Conservation (phyloP, 768 basidiomycete genomes). For the Tylopilus rubrobrunneus region DNA sequence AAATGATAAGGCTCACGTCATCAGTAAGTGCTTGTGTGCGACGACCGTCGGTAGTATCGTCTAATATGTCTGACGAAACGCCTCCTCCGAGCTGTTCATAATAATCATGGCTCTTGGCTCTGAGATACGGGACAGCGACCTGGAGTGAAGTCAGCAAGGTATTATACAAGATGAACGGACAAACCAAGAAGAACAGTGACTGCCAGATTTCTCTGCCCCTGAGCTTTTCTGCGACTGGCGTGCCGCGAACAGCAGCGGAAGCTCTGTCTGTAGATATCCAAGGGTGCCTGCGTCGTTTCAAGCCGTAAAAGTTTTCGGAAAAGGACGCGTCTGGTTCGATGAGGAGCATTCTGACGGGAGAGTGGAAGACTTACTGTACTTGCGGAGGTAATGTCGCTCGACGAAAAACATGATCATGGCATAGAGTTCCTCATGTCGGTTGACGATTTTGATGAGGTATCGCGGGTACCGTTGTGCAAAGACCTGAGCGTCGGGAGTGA, state of each 20-base stretch:
- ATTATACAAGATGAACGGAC: slow-evolving; percentile 22
- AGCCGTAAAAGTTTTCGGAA: slow-evolving; percentile 92
- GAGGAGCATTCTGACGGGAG: background rate
- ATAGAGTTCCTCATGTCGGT: slow-evolving; percentile 96
- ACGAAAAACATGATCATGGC: slow-evolving; percentile 84
- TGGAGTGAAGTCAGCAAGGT: slow-evolving; percentile 2
- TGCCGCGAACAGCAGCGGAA: slow-evolving; percentile 60
- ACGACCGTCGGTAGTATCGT: slow-evolving; percentile 45
- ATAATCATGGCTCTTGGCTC: slow-evolving; percentile 86
- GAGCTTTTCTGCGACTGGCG: slow-evolving; percentile 63
- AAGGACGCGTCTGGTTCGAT: slow-evolving; percentile 76
- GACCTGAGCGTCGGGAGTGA: slow-evolving; percentile 48
- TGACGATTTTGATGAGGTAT: slow-evolving; percentile 86
- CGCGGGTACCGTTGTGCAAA: slow-evolving; percentile 94
- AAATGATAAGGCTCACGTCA: slow-evolving; percentile 38
- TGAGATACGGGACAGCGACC: slow-evolving; percentile 87
- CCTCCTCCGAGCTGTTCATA: slow-evolving; percentile 90
- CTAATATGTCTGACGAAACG: slow-evolving; percentile 58
- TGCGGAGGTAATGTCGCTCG: slow-evolving; percentile 85
- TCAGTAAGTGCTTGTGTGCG: slow-evolving; percentile 48
- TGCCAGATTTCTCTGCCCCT: slow-evolving; percentile 64
- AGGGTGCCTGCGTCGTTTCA: slow-evolving; percentile 75
- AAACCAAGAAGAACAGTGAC: slow-evolving; percentile 77
- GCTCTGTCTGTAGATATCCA: slow-evolving; percentile 68
- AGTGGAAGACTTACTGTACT: slow-evolving; percentile 57